These are phyloP conservation scores for Yamadazyma siamensis DNA, from an alignment of 1,139 yeast genomes.

Conservation along the genomic window DNA sequence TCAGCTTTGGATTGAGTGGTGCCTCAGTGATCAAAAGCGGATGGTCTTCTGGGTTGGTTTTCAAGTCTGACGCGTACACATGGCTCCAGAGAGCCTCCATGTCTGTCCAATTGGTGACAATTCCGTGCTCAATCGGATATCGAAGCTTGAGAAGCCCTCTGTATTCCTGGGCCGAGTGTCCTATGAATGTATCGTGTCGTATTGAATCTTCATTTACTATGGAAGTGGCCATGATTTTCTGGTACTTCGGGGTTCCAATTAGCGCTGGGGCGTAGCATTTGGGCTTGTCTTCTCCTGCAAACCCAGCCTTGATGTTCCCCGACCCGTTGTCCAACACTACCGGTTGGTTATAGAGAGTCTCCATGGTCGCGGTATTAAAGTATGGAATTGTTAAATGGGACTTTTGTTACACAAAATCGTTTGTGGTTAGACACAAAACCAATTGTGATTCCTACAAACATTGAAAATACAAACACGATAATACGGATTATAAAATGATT, in stretches of 20 bases:
- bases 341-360: conserved; percentile 63
- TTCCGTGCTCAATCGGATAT: conserved; percentile 80
- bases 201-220: conserved; percentile 12
- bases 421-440: too few relatives aligned
- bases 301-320: conserved; percentile 82
- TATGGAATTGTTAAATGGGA: too few relatives aligned
- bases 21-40: conserved; percentile 83
- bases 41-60: conserved; percentile 49
- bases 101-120: conserved; percentile 81
- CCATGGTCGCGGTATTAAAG: conserved; percentile 1
- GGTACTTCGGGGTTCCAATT: conserved; percentile 81
- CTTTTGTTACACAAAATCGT: too few relatives aligned
- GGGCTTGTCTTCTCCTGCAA: conserved; percentile 90
- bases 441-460: too few relatives aligned
- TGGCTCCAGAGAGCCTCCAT: conserved; percentile 77
- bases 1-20: conserved; percentile 71
- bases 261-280: conserved; percentile 49
- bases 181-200: conserved; percentile 52
- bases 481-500: too few relatives aligned
- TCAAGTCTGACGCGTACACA: conserved; percentile 57
- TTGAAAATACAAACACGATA: too few relatives aligned
- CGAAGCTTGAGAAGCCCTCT: conserved; percentile 69
- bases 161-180: conserved; percentile 67
- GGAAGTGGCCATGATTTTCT: conserved; percentile 82
- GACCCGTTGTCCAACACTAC: conserved; percentile 94